Evolutionary conservation across 1,284 basidiomycete genomes (phyloP).

Genomic region (Cryptococcus jaspeensis): DNA sequence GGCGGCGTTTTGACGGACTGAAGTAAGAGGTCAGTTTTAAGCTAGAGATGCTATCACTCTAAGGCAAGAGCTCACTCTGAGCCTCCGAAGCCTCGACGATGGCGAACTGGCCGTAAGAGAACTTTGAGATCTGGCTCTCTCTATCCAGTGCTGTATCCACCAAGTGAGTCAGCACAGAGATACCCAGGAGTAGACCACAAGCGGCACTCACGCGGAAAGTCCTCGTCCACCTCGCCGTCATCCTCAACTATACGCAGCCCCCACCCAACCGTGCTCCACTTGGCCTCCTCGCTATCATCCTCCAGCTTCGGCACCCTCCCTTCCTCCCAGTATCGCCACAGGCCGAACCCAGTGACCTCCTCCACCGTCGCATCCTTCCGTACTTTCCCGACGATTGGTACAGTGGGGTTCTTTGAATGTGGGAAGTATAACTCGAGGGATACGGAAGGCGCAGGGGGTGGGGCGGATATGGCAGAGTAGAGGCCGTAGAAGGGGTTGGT

Average conservation of each 20-base stretch:
- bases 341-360: slow-evolving; percentile 88
- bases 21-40: neutral
- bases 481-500: slow-evolving; percentile 51
- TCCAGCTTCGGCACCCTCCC: slow-evolving; percentile 70
- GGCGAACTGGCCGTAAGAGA: slow-evolving; percentile 89
- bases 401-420: slow-evolving; percentile 63
- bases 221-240: slow-evolving; percentile 97
- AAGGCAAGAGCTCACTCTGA: slow-evolving; percentile 62
- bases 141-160: slow-evolving; percentile 78
- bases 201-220: slow-evolving; percentile 74
- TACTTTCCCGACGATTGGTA: slow-evolving; percentile 60
- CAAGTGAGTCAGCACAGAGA: neutral
- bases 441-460: slow-evolving; percentile 50
- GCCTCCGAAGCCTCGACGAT: slow-evolving; percentile 67
- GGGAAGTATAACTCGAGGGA: slow-evolving; percentile 85
- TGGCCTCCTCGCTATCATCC: slow-evolving; percentile 52
- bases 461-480: slow-evolving; percentile 52
- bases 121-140: slow-evolving; percentile 77
- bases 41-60: neutral
- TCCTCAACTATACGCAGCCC: slow-evolving; percentile 93
- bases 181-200: too few relatives aligned
- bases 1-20: slow-evolving; percentile 79
- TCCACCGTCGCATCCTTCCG: slow-evolving; percentile 88
- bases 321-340: slow-evolving; percentile 91
- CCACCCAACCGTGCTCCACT: slow-evolving; percentile 80